Percentiles rank a stretch among this genome's conserved stretches.
Conservation (phyloP, 2,329 filamentous ascomycete genomes). For the Nannizzia gypsea region DNA sequence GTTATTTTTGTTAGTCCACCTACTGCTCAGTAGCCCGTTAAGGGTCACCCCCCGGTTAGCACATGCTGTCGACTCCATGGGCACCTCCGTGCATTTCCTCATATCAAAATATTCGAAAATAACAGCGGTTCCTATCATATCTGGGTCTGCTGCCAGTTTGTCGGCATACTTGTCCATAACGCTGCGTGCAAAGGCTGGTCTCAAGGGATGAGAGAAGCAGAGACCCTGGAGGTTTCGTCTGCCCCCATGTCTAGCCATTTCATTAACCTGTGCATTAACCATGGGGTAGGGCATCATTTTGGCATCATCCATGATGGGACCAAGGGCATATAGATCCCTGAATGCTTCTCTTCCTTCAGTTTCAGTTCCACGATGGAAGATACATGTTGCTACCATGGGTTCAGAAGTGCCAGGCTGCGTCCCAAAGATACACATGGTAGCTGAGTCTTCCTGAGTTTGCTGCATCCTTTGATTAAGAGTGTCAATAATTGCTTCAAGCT, state of each 20-base stretch:
- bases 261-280: slow-evolving; percentile 27
- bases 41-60: slow-evolving; percentile 32
- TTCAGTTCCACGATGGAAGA: slow-evolving; percentile 27
- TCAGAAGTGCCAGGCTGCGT: slow-evolving; percentile 17
- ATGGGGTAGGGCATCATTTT: slow-evolving; percentile 28
- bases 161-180: slow-evolving; percentile 20
- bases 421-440: slow-evolving; percentile 16
- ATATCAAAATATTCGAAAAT: slow-evolving; percentile 32
- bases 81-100: slow-evolving; percentile 23
- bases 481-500: slow-evolving; percentile 19
- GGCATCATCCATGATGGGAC: slow-evolving; percentile 23
- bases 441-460: slow-evolving; percentile 16
- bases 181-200: slow-evolving; percentile 20
- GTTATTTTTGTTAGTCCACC: slow-evolving; percentile 26
- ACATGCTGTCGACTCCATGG: slow-evolving; percentile 28
- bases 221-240: slow-evolving; percentile 29
- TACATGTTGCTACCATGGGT: slow-evolving; percentile 16
- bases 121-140: slow-evolving; percentile 20
- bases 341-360: slow-evolving; percentile 25
- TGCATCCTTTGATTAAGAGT: slow-evolving; percentile 17
- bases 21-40: slow-evolving; percentile 28
- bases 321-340: slow-evolving; percentile 25
- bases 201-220: slow-evolving; percentile 30
- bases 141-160: slow-evolving; percentile 17
- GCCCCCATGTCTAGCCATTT: slow-evolving; percentile 19